Evolutionary conservation across 2,329 filamentous ascomycete genomes (phyloP), one percentile per base, ranked within the genome.

Genomic region (Clarireedia paspali): DNA sequence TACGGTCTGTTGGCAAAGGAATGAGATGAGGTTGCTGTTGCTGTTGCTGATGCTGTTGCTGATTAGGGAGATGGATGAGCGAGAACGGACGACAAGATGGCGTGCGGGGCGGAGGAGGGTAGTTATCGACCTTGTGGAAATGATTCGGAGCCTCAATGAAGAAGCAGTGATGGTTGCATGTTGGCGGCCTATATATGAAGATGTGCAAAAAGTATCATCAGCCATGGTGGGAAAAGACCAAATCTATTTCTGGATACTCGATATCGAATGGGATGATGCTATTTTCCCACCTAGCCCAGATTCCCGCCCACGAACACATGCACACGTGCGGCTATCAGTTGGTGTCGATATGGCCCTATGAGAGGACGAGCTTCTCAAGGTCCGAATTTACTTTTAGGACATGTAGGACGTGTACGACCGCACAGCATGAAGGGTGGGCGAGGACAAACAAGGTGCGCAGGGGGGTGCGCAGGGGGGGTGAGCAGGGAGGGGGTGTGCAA

Each of bases 201-300:
- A 45, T 36, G 27, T n/a, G 14, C 7, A 44, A 55, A 50, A 34
- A 38, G 23, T 48, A 44, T 55, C 53, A 50, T 55, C 53, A 55
- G 53, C 47, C 47, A 38, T 55, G 39, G 14, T 24, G 5, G 27
- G 44, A 55, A 24, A 36, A 55, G 49, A 36, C 15, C n/a, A 50
- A 27, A 36, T 55, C 53, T 55, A 55, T 55, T 55, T 55, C 53
- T 55, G 53, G 53, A 55, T 55, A 62, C 30, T 34, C 30, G 30
- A 34, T 47, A 59, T 50, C 59, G 56, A 63, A 63, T 63, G 62
- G 58, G 59, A 60, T 56, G 60, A 59, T 63, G 53, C 65, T 73
- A 75, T 72, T 70, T 55, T 47, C 26, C 69, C 69, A 70, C 72
- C 72, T 66, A 68, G 64, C 64, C 61, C 67, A 54, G 23, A 54